These are phyloP conservation scores for Selenicereus undatus DNA, from an alignment of 148 eudicot genomes.

Conservation along the genomic window DNA sequence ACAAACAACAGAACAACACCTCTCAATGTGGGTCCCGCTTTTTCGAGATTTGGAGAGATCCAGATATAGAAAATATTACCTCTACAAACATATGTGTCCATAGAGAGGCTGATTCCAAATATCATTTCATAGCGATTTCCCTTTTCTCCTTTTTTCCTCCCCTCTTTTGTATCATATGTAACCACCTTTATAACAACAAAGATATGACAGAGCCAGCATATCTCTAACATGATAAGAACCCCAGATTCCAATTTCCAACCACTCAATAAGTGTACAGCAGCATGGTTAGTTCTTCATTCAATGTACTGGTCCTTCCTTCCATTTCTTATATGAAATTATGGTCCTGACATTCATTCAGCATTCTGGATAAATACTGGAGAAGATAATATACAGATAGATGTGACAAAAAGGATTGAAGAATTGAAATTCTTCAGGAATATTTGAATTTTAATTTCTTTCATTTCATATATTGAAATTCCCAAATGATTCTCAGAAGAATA, in stretches of 20 bases:
- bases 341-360: not conserved
- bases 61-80: too few relatives aligned
- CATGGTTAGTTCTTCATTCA: not conserved
- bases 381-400: not conserved
- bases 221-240: slow-evolving; percentile 1
- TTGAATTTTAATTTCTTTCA: not conserved
- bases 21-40: too few relatives aligned
- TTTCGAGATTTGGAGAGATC: too few relatives aligned
- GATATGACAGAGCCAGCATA: not conserved
- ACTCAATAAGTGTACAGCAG: not conserved
- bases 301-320: not conserved
- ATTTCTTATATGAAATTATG: not conserved
- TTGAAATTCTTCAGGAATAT: not conserved
- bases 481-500: not conserved
- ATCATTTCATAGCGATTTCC: too few relatives aligned
- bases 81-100: too few relatives aligned
- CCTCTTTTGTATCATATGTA: not conserved
- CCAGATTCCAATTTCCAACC: not conserved
- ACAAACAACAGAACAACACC: too few relatives aligned
- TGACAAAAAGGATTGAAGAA: too few relatives aligned
- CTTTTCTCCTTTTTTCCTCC: not conserved
- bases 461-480: not conserved
- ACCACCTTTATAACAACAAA: not conserved
- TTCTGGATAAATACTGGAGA: not conserved
- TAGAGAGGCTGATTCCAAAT: too few relatives aligned